Base-by-base conservation (phyloP, 2,329 filamentous ascomycete genomes). In the Cordyceps farinosa region DNA sequence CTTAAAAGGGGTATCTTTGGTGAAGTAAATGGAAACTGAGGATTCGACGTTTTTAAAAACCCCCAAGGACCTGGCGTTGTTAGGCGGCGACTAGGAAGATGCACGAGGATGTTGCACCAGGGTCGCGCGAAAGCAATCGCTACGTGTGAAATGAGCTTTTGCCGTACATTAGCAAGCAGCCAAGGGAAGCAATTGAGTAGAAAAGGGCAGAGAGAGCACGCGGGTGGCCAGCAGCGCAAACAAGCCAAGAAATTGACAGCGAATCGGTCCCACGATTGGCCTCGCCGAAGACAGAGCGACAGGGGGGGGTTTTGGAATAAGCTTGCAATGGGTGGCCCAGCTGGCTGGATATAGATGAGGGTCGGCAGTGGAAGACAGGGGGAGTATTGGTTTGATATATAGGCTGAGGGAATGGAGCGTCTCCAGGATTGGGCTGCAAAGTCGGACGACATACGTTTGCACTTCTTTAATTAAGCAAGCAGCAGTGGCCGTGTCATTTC, bases 111-210 rank as follows among this genome's bases (percentile, higher is more conserved):
- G 60, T 62, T 13, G 44, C 22, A 62, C 60, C 30, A 57, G 52
- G 34, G 52, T 56, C 60, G 52, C 17, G 52, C 60, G 52, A 56
- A 17, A 51, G 60, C 60, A 62, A 62, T 62, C 60, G 60, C 44
- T 34, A 17, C 10, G 52, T 56, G 44, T 62, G 32, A 34, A 50
- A n/a, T 40, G n/a, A 51, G n/a, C 45, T 34, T 51, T 38, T 30
- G 52, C 42, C 15, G n/a, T n/a, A 42, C 13, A 34, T 62, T 62
- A 62, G 60, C 59, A 54, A 61, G 40, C 59, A 61, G 50, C 6
- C 40, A 30, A 30, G 51, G 51, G 47, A 53, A 48, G 11, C 22
- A 55, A 48, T 30, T 22, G 42, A 11, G 40, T 22, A 48, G 15
- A 30, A 27, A 15, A 48, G 13, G 38, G 22, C 22, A 40, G 36